These are phyloP conservation scores for Brettanomyces anomalus DNA, from an alignment of 805 yeast genomes.

Conservation along the genomic window DNA sequence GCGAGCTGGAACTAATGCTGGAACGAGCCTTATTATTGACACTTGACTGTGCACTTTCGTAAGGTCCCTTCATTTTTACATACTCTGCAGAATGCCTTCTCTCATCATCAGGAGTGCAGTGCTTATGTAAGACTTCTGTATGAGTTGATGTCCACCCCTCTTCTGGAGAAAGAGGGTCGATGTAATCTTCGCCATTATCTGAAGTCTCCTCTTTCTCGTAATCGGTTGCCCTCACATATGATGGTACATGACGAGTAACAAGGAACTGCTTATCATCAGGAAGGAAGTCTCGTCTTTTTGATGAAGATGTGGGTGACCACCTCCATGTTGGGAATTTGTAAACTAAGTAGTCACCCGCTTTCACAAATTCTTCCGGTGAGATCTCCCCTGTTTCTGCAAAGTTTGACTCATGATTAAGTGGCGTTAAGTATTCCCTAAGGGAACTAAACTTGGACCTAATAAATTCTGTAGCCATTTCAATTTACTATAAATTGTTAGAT, in stretches of 20 bases:
- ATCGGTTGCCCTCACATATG: constrained; percentile 59
- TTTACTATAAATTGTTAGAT: no score
- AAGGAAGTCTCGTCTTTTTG: constrained; percentile 54
- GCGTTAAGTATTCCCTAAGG: constrained; percentile 88
- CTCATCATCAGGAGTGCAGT: constrained; percentile 16
- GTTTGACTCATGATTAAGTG: constrained; percentile 79
- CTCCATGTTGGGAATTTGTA: constrained; percentile 95
- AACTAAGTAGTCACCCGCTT: constrained; percentile 88
- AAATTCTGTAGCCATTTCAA: constrained; percentile 19
- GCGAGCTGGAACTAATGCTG: background rate
- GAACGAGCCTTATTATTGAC: background rate
- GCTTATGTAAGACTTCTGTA: constrained; percentile 10
- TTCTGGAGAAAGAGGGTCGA: constrained; percentile 17
- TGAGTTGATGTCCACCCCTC: constrained; percentile 54
- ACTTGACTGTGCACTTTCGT: constrained; percentile 9
- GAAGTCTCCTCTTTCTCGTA: constrained; percentile 29
- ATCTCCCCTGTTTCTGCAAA: constrained; percentile 83
- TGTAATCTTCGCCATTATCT: constrained; percentile 3
- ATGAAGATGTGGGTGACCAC: constrained; percentile 62
- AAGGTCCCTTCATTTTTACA: constrained; percentile 11
- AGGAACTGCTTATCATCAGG: constrained; percentile 84
- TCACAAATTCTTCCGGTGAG: constrained; percentile 91
- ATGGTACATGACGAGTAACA: constrained; percentile 85
- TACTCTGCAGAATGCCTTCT: constrained; percentile 20
- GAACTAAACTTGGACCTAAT: constrained; percentile 73